phyloP scores from a whole-genome alignment of 2,329 filamentous ascomycete genomes.

The Talaromyces albobiverticillius region DNA sequence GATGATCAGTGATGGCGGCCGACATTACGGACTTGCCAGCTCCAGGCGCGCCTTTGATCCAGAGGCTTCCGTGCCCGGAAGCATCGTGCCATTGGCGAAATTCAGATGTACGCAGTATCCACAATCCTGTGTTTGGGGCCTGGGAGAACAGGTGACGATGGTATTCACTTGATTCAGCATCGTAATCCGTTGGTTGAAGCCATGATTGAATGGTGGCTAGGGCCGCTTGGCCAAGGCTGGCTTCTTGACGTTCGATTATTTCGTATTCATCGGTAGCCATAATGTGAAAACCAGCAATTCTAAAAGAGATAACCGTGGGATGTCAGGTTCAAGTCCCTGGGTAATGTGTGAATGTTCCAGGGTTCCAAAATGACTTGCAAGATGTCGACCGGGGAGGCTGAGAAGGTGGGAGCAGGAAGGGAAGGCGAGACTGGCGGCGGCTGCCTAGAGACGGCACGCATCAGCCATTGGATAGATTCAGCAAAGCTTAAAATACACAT shows the following conservation, averaged over 20 bases:
- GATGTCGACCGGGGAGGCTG: too few relatives aligned
- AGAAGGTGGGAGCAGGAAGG: not conserved
- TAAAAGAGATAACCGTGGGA: not conserved
- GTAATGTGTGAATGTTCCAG: too few relatives aligned
- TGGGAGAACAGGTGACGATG: constrained; percentile 8
- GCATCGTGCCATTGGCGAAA: constrained; percentile 10
- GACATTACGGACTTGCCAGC: constrained; percentile 18
- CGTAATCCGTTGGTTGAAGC: constrained; percentile 14
- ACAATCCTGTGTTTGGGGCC: constrained; percentile 9
- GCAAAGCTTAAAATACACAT: too few relatives aligned
- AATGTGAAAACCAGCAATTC: too few relatives aligned
- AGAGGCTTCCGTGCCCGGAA: constrained; percentile 5
- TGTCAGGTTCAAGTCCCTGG: too few relatives aligned
- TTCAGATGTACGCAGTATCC: constrained; percentile 5
- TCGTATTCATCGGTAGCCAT: not conserved
- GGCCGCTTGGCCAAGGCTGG: not conserved
- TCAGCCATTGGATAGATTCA: too few relatives aligned
- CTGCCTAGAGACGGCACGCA: too few relatives aligned
- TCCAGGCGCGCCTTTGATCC: constrained; percentile 19
- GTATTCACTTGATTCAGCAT: constrained; percentile 7
- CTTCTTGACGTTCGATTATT: not conserved
- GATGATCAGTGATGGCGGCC: constrained; percentile 9
- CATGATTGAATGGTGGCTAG: not conserved
- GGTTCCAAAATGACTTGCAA: too few relatives aligned
- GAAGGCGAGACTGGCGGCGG: not conserved